Evolutionary conservation across 108 stramenopile species (phyloP), one percentile per base, ranked within the genome.

Genomic region (Discostella pseudostelligera): DNA sequence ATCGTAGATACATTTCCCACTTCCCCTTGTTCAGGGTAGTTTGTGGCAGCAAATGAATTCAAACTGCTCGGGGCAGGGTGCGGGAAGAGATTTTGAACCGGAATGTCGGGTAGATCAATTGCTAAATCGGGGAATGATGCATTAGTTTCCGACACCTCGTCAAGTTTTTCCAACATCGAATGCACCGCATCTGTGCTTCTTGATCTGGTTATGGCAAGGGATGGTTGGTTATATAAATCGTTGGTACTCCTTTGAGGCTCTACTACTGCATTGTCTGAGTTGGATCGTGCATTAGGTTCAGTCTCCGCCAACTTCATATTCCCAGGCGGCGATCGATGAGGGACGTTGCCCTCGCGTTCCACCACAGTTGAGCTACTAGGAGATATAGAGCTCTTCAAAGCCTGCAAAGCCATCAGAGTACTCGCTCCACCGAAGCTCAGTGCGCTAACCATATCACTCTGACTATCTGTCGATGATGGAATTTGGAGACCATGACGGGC

Each of bases 351-450:
- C 32, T 56, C 55, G 32, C 35, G 2, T 6, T 56, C 14, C 4
- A 0, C 9, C 55, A 11, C 2, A 6, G 16, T n/a, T 56, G n/a
- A 2, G 14, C 55, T 16, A 56, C 25, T 26, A 39, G 36, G 61
- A 62, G 61, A 39, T 16, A 40, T 49, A 16, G 37, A 29, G 62
- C 24, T 39, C 42, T 57, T 62, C 56, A 35, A 10, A 28, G 67
- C 56, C 26, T 55, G 54, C 19, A 45, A 9, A 13, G 68, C 63
- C 21, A 68, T 61, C 22, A 76, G 53, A 42, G 75, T 67, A 59
- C 75, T 76, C 3, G 75, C 75, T 48, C 75, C 75, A 47, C 75
- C 75, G 69, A 76, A 76, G 44, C 75, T 76, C 29, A 76, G 50
- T 17, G 60, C 67, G 55, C 75, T 76, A 9, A 76, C 68, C 25